Percentiles rank a stretch among this genome's conserved stretches.
phyloP scores from a whole-genome alignment of 2,329 filamentous ascomycete genomes.

The Remersonia thermophila region DNA sequence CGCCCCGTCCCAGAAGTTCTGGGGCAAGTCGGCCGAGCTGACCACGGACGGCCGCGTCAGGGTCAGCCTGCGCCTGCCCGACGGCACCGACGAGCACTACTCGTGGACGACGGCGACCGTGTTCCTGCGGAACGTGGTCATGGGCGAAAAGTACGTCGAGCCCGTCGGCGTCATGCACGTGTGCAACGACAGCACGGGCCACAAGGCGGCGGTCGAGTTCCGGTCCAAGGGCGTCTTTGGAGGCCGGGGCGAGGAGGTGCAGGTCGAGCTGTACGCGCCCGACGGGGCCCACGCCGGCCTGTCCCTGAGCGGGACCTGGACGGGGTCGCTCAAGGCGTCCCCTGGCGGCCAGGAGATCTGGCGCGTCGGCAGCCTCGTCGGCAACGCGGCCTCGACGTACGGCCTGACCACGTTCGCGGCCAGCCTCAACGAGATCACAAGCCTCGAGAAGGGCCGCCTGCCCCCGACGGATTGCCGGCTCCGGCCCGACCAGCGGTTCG shows the following conservation, averaged over 20 bases:
- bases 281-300: slow-evolving; percentile 54
- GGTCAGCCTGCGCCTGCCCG: slow-evolving; percentile 53
- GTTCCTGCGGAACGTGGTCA: slow-evolving; percentile 90
- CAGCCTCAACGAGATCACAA: slow-evolving; percentile 73
- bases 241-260: slow-evolving; percentile 81
- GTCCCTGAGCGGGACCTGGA: slow-evolving; percentile 76
- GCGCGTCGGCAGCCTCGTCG: slow-evolving; percentile 65
- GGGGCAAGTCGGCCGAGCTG: slow-evolving; percentile 92
- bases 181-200: slow-evolving; percentile 68
- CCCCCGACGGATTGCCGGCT: slow-evolving; percentile 74
- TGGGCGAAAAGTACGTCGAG: slow-evolving; percentile 96
- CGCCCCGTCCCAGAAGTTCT: slow-evolving; percentile 89
- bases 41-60: slow-evolving; percentile 82
- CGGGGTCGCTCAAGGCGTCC: slow-evolving; percentile 41
- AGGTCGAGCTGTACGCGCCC: slow-evolving; percentile 57
- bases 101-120: slow-evolving; percentile 81
- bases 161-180: slow-evolving; percentile 85
- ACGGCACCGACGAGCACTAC: slow-evolving; percentile 67
- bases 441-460: slow-evolving; percentile 60
- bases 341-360: slow-evolving; percentile 63
- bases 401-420: slow-evolving; percentile 83
- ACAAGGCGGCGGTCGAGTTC: slow-evolving; percentile 79
- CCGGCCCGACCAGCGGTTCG: slow-evolving; percentile 74
- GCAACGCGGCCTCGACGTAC: slow-evolving; percentile 68
- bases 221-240: slow-evolving; percentile 96